These are phyloP conservation scores for Alternaria arborescens DNA, from an alignment of 2,329 filamentous ascomycete genomes.

Conservation along the genomic window DNA sequence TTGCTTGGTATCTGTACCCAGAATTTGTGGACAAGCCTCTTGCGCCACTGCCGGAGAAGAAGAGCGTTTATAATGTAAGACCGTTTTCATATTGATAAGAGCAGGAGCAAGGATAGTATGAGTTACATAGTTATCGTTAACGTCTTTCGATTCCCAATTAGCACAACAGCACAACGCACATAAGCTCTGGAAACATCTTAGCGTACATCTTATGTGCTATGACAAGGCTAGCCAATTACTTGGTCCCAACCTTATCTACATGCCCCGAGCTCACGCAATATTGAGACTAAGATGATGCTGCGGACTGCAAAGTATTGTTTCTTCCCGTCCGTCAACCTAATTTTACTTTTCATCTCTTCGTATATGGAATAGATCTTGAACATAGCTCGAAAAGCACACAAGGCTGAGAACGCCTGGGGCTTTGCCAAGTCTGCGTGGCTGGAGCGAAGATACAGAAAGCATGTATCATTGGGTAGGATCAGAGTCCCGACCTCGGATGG, in stretches of 20 bases:
- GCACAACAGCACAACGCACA: background rate
- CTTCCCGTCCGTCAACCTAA: background rate
- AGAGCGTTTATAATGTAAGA: constrained; percentile 43
- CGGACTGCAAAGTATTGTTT: background rate
- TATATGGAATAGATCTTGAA: background rate
- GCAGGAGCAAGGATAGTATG: background rate
- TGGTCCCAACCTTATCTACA: background rate
- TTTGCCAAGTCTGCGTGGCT: background rate
- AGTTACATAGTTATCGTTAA: background rate
- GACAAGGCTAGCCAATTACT: background rate
- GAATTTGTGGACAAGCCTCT: constrained; percentile 51
- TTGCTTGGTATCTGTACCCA: constrained; percentile 55
- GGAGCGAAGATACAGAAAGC: background rate
- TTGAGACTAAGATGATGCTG: background rate
- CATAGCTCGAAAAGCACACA: background rate
- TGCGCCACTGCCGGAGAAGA: constrained; percentile 51
- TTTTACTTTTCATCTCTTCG: background rate
- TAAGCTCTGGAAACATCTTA: background rate
- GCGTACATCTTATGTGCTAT: background rate
- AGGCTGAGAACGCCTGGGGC: background rate
- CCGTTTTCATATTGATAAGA: constrained; percentile 48
- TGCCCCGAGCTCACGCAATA: background rate
- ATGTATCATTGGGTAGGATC: background rate
- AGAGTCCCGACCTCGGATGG: background rate
- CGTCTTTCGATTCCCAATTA: background rate